Percentiles rank a stretch among this genome's conserved stretches.
These are phyloP conservation scores for Talaromyces albobiverticillius DNA, from an alignment of 2,329 filamentous ascomycete genomes.

Conservation along the genomic window DNA sequence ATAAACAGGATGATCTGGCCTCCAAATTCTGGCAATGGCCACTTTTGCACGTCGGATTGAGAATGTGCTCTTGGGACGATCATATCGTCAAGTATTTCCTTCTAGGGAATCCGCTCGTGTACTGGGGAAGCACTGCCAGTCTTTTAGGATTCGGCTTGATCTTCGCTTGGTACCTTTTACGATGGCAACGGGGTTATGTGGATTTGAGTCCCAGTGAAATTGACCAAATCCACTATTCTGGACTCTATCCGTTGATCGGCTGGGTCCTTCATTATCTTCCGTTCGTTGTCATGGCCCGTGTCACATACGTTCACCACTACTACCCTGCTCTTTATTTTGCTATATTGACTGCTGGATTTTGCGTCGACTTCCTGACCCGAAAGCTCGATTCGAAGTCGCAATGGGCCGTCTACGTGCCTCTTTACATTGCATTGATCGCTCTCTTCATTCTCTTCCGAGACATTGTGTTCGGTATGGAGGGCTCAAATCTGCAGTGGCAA, in stretches of 20 bases:
- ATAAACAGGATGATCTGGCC: conserved; percentile 97
- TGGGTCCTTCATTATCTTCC: conserved; percentile 97
- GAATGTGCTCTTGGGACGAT: conserved; percentile 99
- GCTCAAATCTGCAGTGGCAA: conserved; percentile 75
- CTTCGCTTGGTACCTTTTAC: conserved; percentile 78
- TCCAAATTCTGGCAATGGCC: conserved; percentile 99
- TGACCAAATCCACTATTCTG: conserved; percentile 92
- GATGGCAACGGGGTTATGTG: conserved; percentile 92
- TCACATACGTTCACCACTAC: conserved; percentile 99
- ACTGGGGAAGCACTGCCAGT: conserved; percentile 86
- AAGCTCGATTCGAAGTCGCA: conserved; percentile 63
- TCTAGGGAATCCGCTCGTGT: conserved; percentile 91
- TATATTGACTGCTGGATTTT: conserved; percentile 84
- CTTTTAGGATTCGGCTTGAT: conserved; percentile 71
- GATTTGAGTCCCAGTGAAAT: conserved; percentile 79
- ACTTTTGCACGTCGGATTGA: conserved; percentile 86
- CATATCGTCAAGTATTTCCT: conserved; percentile 97
- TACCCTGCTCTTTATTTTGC: conserved; percentile 98
- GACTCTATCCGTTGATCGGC: conserved; percentile 83
- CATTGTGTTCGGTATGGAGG: conserved; percentile 95
- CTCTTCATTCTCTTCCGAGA: conserved; percentile 89
- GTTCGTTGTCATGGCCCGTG: conserved; percentile 95
- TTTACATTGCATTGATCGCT: conserved; percentile 73
- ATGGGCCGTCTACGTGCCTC: conserved; percentile 65
- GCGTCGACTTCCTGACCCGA: conserved; percentile 76